Percentiles rank a stretch among this genome's conserved stretches.
phyloP scores from a whole-genome alignment of 1,284 basidiomycete genomes.

The Ceratobasidium papillatum region DNA sequence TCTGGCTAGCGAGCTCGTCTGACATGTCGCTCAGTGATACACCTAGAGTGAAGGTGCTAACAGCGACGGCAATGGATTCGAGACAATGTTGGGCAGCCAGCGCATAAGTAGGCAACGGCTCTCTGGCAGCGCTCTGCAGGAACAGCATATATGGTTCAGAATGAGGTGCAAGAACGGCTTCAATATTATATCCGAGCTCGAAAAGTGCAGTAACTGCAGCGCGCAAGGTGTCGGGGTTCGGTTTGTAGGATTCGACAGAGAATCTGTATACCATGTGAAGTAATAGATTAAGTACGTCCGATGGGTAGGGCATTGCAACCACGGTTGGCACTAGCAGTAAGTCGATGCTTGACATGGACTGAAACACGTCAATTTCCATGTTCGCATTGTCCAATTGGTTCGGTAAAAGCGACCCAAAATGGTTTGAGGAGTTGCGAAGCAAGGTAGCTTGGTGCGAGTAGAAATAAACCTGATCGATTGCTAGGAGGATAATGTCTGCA shows the following conservation, averaged over 20 bases:
- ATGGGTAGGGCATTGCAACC: conserved; percentile 19
- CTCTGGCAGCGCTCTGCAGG: conserved; percentile 59
- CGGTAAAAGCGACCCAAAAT: conserved; percentile 30
- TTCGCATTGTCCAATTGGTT: neutral
- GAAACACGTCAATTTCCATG: neutral
- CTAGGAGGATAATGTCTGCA: conserved; percentile 42
- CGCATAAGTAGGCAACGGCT: conserved; percentile 66
- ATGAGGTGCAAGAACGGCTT: conserved; percentile 17
- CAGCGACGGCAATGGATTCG: conserved; percentile 65
- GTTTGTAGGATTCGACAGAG: conserved; percentile 38
- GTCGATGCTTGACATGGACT: neutral
- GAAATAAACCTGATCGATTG: conserved; percentile 43
- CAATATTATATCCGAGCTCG: conserved; percentile 34
- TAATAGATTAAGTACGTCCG: conserved; percentile 43
- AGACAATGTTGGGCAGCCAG: conserved; percentile 65
- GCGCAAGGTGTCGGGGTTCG: conserved; percentile 37
- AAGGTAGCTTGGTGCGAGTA: conserved; percentile 42
- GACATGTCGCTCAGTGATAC: conserved; percentile 64
- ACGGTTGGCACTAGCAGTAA: neutral
- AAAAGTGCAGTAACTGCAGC: conserved; percentile 24
- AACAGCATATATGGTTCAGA: conserved; percentile 39
- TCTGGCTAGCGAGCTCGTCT: conserved; percentile 66
- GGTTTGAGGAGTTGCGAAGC: conserved; percentile 38
- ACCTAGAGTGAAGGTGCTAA: conserved; percentile 68
- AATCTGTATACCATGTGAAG: conserved; percentile 43